A percentile compares a stretch with the other conserved stretches of the same genome.
phyloP scores from a whole-genome alignment of 208 protist species.

The Acanthamoeba triangularis region DNA sequence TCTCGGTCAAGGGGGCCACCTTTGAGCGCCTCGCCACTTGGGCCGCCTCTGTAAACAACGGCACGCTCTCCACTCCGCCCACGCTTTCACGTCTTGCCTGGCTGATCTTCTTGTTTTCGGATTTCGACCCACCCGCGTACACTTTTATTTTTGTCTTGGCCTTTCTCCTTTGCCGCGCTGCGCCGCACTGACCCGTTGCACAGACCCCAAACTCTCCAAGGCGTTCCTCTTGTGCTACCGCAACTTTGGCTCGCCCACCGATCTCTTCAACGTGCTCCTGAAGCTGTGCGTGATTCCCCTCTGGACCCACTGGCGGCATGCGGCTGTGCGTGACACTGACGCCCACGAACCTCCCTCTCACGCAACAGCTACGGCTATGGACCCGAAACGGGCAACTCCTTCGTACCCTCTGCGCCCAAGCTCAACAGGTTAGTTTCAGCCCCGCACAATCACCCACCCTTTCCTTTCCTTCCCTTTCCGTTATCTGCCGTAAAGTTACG shows the following conservation, averaged over 20 bases:
- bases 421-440: not conserved
- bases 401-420: not conserved
- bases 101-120: no score
- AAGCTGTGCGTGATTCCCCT: slow-evolving; percentile 2
- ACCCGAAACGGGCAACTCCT: slow-evolving; percentile 11
- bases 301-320: not conserved
- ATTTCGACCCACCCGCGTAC: no score
- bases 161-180: no score
- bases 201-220: slow-evolving; percentile 2
- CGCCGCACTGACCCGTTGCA: no score
- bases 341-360: no score
- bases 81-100: no score
- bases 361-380: not conserved
- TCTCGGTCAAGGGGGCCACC: slow-evolving; percentile 57
- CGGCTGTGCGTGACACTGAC: not conserved
- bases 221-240: slow-evolving; percentile 63
- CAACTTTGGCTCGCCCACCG: slow-evolving; percentile 22
- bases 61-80: not conserved
- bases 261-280: slow-evolving; percentile 57
- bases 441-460: no score
- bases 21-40: slow-evolving; percentile 58
- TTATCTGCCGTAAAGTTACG: not conserved
- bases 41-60: slow-evolving; percentile 33
- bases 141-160: no score
- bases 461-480: not conserved